A percentile compares a stretch with the other conserved stretches of the same genome.
Evolutionary conservation across 2,329 filamentous ascomycete genomes (phyloP).

Genomic region (Diaporthe humulicola): DNA sequence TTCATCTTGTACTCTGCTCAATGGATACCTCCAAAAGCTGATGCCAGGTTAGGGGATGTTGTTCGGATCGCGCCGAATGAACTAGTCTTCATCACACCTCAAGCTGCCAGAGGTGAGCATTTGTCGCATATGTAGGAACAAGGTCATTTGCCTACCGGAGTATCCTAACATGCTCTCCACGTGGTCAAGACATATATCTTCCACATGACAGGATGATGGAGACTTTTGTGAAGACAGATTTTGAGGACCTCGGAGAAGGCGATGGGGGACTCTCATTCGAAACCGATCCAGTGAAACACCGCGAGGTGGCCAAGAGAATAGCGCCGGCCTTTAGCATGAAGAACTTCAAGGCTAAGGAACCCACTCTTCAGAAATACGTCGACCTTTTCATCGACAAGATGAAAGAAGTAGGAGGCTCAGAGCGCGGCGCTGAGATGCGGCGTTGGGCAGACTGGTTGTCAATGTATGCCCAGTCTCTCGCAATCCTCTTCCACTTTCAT

Average conservation of each 20-base stretch:
- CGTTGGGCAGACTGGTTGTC: slow-evolving; percentile 35
- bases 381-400: slow-evolving; percentile 35
- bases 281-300: slow-evolving; percentile 33
- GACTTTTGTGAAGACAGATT: slow-evolving; percentile 28
- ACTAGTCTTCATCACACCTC: background rate
- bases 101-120: background rate
- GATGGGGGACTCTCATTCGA: slow-evolving; percentile 33
- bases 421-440: slow-evolving; percentile 18
- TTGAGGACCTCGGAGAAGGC: slow-evolving; percentile 11
- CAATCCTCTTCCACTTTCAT: too few relatives aligned
- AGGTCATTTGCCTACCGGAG: background rate
- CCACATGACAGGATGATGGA: slow-evolving; percentile 15
- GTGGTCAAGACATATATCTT: slow-evolving; percentile 10
- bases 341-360: slow-evolving; percentile 32
- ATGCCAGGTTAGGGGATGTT: background rate
- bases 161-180: too few relatives aligned
- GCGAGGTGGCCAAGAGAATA: slow-evolving; percentile 32
- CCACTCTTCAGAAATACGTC: slow-evolving; percentile 32
- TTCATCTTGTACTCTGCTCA: background rate
- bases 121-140: too few relatives aligned
- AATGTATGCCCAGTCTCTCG: too few relatives aligned
- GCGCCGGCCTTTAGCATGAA: slow-evolving; percentile 35
- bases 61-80: slow-evolving; percentile 27
- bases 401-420: background rate
- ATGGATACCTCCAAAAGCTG: background rate